Evolutionary conservation across 768 basidiomycete species (phyloP), one percentile per base, ranked within the genome.

Genomic region (Amanita rubescens): DNA sequence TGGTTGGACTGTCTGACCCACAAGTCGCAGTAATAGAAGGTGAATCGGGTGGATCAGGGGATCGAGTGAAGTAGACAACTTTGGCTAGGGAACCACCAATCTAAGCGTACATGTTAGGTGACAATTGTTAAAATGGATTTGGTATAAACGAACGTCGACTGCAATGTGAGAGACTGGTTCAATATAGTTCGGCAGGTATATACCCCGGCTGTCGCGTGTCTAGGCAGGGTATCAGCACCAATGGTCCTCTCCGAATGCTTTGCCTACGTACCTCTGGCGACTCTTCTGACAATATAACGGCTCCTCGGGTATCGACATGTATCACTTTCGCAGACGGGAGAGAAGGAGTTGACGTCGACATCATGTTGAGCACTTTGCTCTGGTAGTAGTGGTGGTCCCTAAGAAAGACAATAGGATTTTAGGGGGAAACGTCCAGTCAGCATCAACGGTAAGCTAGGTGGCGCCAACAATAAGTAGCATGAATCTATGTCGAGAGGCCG

Each of bases 111-210:
- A 56, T 8, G 27, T 62, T 56, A 51, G 27, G 33, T 56, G 47
- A 51, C 32, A 37, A 54, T 45, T 27, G 6, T 44, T 50, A 35
- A 52, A 32, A 30, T 49, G 33, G 24, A 45, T 48, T 41, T 47
- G 51, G 38, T 49, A 33, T 12, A 17, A 8, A 81, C 93, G 74
- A 66, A 95, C 94, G 66, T 99, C 95, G 53, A 99, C 85, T 3
- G 96, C 96, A 52, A 98, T 94, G 66, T 98, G 94, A 17, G 94
- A 96, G 14, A 99, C 87, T 20, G 92, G 91, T 69, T 99, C 96
- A 57, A 95, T 95, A 72, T 98, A 85, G 65, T 96, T 94, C 51
- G 96, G 96, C 30, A 99, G 79, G 71, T 98, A 98, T 62, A 99
- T 97, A 9, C 94, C 95, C 65, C 94, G 78, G 63, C 91, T 94